Percentiles rank a stretch among this genome's conserved stretches.
Evolutionary conservation across 495 filamentous ascomycete species (phyloP).

Genomic region (Penicillium dipodomyicola): DNA sequence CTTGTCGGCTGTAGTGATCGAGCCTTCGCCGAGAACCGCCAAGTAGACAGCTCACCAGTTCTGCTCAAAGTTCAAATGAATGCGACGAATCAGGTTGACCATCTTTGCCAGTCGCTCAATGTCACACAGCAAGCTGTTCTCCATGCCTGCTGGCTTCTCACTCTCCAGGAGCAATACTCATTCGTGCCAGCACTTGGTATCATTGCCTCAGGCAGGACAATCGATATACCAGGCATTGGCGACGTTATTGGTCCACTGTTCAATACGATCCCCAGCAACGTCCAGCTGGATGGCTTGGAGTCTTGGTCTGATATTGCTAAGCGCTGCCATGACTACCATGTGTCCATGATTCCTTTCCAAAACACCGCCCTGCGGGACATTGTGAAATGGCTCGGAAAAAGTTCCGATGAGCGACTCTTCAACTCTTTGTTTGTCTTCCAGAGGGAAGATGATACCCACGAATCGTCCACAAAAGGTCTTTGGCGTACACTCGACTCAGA

Average conservation of each 20-base stretch:
- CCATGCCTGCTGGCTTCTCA: conserved; percentile 37
- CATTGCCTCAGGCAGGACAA: conserved; percentile 45
- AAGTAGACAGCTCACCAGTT: conserved; percentile 10
- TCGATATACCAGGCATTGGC: conserved; percentile 57
- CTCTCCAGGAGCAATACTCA: conserved; percentile 38
- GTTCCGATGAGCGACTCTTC: conserved; percentile 41
- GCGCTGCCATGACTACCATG: conserved; percentile 39
- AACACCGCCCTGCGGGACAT: conserved; percentile 46
- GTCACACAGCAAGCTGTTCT: conserved; percentile 45
- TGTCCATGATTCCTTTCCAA: conserved; percentile 44
- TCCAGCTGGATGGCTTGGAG: conserved; percentile 36
- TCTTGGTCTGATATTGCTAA: conserved; percentile 37
- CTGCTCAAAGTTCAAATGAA: conserved; percentile 20
- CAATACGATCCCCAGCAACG: conserved; percentile 79
- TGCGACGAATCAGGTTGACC: conserved; percentile 19
- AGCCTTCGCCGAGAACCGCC: conserved; percentile 19
- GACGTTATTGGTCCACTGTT: conserved; percentile 81
- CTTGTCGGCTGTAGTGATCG: conserved; percentile 42
- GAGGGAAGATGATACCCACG: conserved; percentile 29
- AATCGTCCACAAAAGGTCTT: conserved; percentile 30
- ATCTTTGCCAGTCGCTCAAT: conserved; percentile 30
- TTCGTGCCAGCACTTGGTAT: conserved; percentile 34
- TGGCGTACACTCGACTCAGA: conserved; percentile 56
- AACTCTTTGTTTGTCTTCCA: conserved; percentile 64
- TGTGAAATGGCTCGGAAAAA: conserved; percentile 41